A percentile compares a stretch with the other conserved stretches of the same genome.
phyloP scores from a whole-genome alignment of 2,329 filamentous ascomycete genomes.

The Botrytis cinerea region DNA sequence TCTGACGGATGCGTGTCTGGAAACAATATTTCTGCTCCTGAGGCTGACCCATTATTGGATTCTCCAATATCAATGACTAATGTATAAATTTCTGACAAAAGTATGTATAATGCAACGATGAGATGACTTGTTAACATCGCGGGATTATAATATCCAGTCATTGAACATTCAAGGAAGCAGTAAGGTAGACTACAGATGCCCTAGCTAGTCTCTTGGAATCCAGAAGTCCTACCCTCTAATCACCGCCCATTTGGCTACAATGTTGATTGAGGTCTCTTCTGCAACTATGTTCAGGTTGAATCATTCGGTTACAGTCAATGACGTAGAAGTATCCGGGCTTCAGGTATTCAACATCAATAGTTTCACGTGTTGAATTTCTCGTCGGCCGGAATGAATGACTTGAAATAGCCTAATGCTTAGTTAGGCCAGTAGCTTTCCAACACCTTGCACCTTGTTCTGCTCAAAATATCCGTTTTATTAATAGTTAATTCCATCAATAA shows the following conservation, averaged over 20 bases:
- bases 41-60: background rate
- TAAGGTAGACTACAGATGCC: background rate
- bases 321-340: fast-evolving
- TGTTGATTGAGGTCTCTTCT: background rate
- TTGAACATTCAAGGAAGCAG: background rate
- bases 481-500: background rate
- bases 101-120: background rate
- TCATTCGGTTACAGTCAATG: background rate
- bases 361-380: background rate
- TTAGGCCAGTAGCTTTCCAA: too few species aligned
- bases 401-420: too few species aligned
- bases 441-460: background rate
- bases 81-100: too few species aligned
- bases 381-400: too few species aligned
- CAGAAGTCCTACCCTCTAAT: too few species aligned
- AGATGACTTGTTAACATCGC: background rate
- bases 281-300: background rate
- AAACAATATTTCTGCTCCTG: background rate
- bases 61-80: background rate
- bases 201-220: too few species aligned
- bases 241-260: background rate
- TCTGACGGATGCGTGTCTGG: background rate
- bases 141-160: background rate
- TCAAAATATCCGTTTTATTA: background rate
- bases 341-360: background rate